These are phyloP conservation scores for Calonectria hawksworthii DNA, from an alignment of 2,329 filamentous ascomycete genomes.

Conservation along the genomic window DNA sequence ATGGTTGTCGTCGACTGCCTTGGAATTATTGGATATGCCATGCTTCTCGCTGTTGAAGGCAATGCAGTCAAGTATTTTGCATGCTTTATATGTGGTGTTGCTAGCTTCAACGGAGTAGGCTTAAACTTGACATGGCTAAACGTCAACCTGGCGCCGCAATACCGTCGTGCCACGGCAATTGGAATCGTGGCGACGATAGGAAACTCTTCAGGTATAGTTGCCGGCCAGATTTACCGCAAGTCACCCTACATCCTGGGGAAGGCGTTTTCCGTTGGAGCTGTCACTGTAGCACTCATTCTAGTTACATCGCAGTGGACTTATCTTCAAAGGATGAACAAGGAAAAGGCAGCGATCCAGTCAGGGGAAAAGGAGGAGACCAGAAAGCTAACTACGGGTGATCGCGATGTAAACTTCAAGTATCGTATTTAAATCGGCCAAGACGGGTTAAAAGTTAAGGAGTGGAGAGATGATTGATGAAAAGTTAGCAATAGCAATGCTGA, in stretches of 20 bases:
- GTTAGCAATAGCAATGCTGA: no score
- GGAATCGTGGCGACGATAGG: slow-evolving; percentile 56
- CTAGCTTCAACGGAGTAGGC: slow-evolving; percentile 60
- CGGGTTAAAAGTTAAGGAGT: not conserved
- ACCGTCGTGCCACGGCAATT: slow-evolving; percentile 57
- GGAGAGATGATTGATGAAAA: not conserved
- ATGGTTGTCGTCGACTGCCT: not conserved
- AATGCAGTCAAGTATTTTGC: slow-evolving; percentile 63
- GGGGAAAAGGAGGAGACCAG: not conserved
- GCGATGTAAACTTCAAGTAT: slow-evolving; percentile 2
- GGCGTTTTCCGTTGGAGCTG: not conserved
- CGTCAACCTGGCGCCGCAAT: slow-evolving; percentile 58
- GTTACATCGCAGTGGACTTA: not conserved
- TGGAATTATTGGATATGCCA: slow-evolving; percentile 59
- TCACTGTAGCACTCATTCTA: not conserved
- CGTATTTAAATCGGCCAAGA: not conserved
- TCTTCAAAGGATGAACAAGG: not conserved
- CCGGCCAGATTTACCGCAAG: slow-evolving; percentile 50
- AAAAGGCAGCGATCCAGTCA: not conserved
- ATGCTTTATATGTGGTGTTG: slow-evolving; percentile 60
- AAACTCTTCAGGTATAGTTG: slow-evolving; percentile 52
- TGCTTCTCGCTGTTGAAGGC: slow-evolving; percentile 61
- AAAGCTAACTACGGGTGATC: not conserved
- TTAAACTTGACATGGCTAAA: slow-evolving; percentile 60
- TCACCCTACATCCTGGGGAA: slow-evolving; percentile 35